Evolutionary conservation across 495 filamentous ascomycete species (phyloP).

Genomic region (Aspergillus baeticus): DNA sequence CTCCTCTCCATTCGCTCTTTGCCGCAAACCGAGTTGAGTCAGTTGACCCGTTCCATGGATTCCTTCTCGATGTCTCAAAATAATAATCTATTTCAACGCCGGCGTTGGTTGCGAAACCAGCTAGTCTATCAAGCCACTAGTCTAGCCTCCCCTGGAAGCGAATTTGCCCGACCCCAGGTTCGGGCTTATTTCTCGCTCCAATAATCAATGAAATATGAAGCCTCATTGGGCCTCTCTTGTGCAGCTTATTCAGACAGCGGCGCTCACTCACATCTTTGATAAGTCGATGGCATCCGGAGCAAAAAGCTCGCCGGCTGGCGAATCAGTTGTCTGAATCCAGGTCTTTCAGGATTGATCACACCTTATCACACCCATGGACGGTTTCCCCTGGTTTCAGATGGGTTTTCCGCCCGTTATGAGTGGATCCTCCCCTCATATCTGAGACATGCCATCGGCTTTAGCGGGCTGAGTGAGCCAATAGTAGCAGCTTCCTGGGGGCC

Average conservation of each 20-base stretch:
- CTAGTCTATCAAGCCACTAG: background rate
- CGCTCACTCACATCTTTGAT: background rate
- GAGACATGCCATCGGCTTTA: conserved; percentile 24
- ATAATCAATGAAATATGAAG: too few relatives aligned
- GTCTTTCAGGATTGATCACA: background rate
- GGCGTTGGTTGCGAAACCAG: background rate
- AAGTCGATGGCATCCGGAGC: background rate
- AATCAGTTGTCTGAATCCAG: background rate
- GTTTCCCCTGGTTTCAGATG: conserved; percentile 20
- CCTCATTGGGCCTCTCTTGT: background rate
- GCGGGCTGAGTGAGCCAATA: conserved; percentile 13
- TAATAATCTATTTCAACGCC: background rate
- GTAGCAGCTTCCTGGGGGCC: background rate
- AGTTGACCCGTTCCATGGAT: background rate
- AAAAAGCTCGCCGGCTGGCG: background rate
- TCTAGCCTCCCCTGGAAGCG: background rate
- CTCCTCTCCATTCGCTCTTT: too few relatives aligned
- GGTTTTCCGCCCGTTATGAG: conserved; percentile 12
- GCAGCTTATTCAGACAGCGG: background rate
- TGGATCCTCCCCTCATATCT: conserved; percentile 16
- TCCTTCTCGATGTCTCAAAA: background rate
- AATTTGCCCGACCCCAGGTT: background rate
- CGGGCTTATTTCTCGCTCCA: background rate
- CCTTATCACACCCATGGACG: conserved; percentile 3
- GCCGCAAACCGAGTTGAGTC: too few relatives aligned